These are phyloP conservation scores for Pichia phayaonensis DNA, from an alignment of 805 yeast genomes.

Conservation along the genomic window DNA sequence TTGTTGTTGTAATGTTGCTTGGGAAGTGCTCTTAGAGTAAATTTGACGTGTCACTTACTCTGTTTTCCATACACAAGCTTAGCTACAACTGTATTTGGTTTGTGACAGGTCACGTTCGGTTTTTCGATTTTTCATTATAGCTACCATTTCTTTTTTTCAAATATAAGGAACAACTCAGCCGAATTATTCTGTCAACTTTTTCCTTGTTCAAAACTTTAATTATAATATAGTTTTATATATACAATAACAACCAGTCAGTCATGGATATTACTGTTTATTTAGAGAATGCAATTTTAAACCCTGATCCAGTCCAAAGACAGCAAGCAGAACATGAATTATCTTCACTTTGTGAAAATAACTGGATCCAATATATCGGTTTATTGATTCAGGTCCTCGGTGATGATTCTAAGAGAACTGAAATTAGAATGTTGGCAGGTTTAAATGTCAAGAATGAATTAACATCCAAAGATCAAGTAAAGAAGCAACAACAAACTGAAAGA, in stretches of 20 bases:
- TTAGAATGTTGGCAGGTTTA: slow-evolving; percentile 85
- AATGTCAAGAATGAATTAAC: slow-evolving; percentile 82
- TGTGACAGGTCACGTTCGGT: background rate
- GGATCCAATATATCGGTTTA: slow-evolving; percentile 62
- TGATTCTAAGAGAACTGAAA: slow-evolving; percentile 60
- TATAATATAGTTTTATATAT: background rate
- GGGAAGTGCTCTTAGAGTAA: background rate
- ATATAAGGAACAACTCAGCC: background rate
- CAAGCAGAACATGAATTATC: slow-evolving; percentile 74
- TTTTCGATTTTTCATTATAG: background rate
- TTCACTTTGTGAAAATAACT: slow-evolving; percentile 65
- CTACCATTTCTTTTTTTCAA: background rate
- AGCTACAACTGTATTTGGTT: background rate
- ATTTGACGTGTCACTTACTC: background rate
- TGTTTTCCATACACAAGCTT: background rate
- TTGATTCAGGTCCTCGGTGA: slow-evolving; percentile 67
- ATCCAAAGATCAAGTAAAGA: slow-evolving; percentile 65
- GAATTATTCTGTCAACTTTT: background rate
- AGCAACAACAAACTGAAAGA: slow-evolving; percentile 53
- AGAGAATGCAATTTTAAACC: slow-evolving; percentile 70
- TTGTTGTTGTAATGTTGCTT: background rate
- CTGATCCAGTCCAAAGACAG: slow-evolving; percentile 58
- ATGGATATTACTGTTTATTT: slow-evolving; percentile 65
- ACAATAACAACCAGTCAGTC: background rate
- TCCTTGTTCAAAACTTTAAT: background rate